Evolutionary conservation across 2,329 filamentous ascomycete species (phyloP), one percentile per base, ranked within the genome.

Genomic region (Anthostomella pinea): DNA sequence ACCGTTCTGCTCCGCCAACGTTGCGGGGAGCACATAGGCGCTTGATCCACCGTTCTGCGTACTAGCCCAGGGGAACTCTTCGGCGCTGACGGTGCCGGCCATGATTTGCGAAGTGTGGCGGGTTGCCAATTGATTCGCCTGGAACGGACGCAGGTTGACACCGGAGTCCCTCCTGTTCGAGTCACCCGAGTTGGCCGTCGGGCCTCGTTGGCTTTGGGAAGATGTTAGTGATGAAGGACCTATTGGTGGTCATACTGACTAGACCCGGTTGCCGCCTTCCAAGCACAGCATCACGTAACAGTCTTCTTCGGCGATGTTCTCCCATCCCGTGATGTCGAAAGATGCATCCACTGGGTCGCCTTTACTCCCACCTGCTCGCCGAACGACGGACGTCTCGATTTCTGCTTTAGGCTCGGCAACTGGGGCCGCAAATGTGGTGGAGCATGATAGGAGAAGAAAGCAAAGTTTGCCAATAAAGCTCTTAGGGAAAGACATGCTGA

Each of bases 271-370:
- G 14, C 24, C 33, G 24, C 22, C 22, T 3, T 11, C 17, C 8
- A 11, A 9, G 26, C 33, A 35, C 11, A 35, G 33, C 25, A 35
- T 35, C 5, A 30, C 14, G 17, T 30, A 30, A 20, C 33, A 35
- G 14, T 35, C 14, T 13, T 23, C 19, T 17, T 35, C 33, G 9
- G 33, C 33, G 28, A 30, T 30, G 14, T 30, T n/a, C 14, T 22
- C 17, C 33, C 33, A 35, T 9, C 19, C 26, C 6, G 33, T 8
- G 5, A 30, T 15, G 14, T 35, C 26, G n/a, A 35, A 22, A 8
- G n/a, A 10, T 3, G 19, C 19, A 11, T 15, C 9, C 6, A 23
- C 30, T 6, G 33, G 25, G 33, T 20, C 5, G 13, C 14, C 30
- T 11, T 29, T 17, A 24, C 17, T 8, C 6, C 19, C 15, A 14